Conservation (phyloP, 306 rosid species). For the Glycyrrhiza uralensis region DNA sequence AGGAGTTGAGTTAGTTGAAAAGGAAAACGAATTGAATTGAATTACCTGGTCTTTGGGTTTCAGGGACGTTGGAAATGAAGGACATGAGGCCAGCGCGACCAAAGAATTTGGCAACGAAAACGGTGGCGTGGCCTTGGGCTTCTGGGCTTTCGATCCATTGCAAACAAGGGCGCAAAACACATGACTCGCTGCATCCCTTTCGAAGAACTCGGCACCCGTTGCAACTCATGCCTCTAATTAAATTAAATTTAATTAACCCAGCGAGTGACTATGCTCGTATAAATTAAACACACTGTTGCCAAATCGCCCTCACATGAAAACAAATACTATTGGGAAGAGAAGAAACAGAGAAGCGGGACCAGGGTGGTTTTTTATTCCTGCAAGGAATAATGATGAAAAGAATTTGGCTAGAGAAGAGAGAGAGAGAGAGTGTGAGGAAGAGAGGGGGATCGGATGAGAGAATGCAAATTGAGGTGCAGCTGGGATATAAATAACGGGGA, state of each 20-base stretch:
- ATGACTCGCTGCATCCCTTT: slow-evolving; percentile 93
- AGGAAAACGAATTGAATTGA: background rate
- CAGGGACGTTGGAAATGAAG: slow-evolving; percentile 87
- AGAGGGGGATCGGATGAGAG: background rate
- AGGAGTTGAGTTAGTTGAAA: background rate
- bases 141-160: slow-evolving; percentile 89
- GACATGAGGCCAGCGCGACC: slow-evolving; percentile 99
- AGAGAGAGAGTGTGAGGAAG: background rate
- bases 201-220: slow-evolving; percentile 98
- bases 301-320: slow-evolving; percentile 27
- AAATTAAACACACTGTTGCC: too few relatives aligned
- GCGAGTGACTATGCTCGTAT: background rate
- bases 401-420: background rate
- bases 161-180: slow-evolving; percentile 79
- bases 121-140: slow-evolving; percentile 95
- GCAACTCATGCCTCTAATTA: slow-evolving; percentile 78
- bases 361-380: background rate
- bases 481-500: slow-evolving; percentile 41
- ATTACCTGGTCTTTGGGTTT: slow-evolving; percentile 77
- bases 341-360: background rate
- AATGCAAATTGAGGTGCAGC: background rate
- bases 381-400: too few relatives aligned
- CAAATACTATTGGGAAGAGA: background rate
- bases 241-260: background rate
- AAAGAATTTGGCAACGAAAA: slow-evolving; percentile 93